Percentiles rank a stretch among this genome's conserved stretches.
Conservation (phyloP, 805 yeast species). For the Cyberlindnera xishuangbannaensis region DNA sequence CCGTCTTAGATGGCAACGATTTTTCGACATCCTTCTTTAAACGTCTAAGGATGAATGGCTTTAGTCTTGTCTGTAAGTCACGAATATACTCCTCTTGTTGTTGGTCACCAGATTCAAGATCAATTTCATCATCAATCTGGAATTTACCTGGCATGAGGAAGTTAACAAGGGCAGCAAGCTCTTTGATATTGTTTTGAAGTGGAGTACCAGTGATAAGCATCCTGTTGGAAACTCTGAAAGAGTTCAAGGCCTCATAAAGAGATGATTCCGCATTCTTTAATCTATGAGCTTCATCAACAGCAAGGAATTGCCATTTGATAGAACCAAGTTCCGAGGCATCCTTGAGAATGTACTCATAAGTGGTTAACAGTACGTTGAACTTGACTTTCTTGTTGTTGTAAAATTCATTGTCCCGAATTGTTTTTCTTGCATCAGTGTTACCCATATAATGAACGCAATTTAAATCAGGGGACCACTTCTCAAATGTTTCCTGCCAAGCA, state of each 20-base stretch:
- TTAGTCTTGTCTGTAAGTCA: slow-evolving; percentile 74
- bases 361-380: slow-evolving; percentile 87
- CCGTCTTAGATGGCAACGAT: slow-evolving; percentile 92
- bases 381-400: slow-evolving; percentile 71
- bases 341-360: slow-evolving; percentile 93
- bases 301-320: slow-evolving; percentile 91
- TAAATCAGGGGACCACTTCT: slow-evolving; percentile 94
- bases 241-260: slow-evolving; percentile 77
- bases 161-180: slow-evolving; percentile 89
- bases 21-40: slow-evolving; percentile 97
- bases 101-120: slow-evolving; percentile 65
- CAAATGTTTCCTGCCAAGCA: slow-evolving; percentile 99
- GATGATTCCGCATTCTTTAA: slow-evolving; percentile 92
- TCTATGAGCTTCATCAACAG: slow-evolving; percentile 98
- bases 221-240: slow-evolving; percentile 79
- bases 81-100: slow-evolving; percentile 87
- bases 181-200: slow-evolving; percentile 90
- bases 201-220: slow-evolving; percentile 97
- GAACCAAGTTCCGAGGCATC: slow-evolving; percentile 77
- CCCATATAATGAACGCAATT: slow-evolving; percentile 93
- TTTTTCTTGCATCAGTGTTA: slow-evolving; percentile 77
- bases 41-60: slow-evolving; percentile 89
- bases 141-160: slow-evolving; percentile 95
- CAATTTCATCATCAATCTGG: slow-evolving; percentile 88
- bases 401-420: slow-evolving; percentile 81